Percentiles rank a stretch among this genome's conserved stretches.
Conservation (phyloP, 1,284 basidiomycete genomes). For the Chalciporus piperatoides region DNA sequence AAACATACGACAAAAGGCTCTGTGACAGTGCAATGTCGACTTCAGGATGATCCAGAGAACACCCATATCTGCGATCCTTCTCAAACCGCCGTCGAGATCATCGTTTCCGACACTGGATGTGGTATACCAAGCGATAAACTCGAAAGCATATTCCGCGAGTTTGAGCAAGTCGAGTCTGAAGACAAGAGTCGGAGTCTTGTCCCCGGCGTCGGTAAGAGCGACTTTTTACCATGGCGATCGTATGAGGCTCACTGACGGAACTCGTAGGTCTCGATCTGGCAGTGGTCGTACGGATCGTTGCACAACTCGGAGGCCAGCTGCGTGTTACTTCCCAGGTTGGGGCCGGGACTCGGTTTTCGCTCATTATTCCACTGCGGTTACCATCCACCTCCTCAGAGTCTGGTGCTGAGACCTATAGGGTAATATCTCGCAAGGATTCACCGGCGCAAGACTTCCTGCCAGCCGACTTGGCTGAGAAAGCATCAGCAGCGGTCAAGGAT, state of each 20-base stretch:
- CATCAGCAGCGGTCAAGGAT: too few species aligned
- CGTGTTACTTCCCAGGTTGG: slow-evolving; percentile 72
- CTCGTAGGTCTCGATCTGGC: slow-evolving; percentile 70
- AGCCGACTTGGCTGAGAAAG: too few species aligned
- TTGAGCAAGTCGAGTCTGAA: slow-evolving; percentile 77
- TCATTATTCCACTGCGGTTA: slow-evolving; percentile 60
- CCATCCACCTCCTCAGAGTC: background rate
- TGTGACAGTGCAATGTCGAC: slow-evolving; percentile 62
- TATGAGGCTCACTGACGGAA: slow-evolving; percentile 17
- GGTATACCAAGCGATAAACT: slow-evolving; percentile 74
- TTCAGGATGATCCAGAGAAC: slow-evolving; percentile 49
- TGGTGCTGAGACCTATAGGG: background rate
- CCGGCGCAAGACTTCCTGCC: too few species aligned
- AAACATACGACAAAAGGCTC: slow-evolving; percentile 71
- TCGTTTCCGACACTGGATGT: slow-evolving; percentile 75
- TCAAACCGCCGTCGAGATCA: slow-evolving; percentile 65
- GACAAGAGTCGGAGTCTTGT: slow-evolving; percentile 28
- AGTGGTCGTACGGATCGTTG: slow-evolving; percentile 80
- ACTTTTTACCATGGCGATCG: background rate
- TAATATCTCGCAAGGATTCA: too few species aligned
- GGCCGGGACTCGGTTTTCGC: slow-evolving; percentile 73
- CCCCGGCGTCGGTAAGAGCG: slow-evolving; percentile 43
- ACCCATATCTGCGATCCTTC: slow-evolving; percentile 38
- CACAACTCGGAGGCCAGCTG: slow-evolving; percentile 77
- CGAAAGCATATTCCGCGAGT: slow-evolving; percentile 81